Evolutionary conservation across 352 stramenopile species (phyloP).

Genomic region (Phytophthora meadii): DNA sequence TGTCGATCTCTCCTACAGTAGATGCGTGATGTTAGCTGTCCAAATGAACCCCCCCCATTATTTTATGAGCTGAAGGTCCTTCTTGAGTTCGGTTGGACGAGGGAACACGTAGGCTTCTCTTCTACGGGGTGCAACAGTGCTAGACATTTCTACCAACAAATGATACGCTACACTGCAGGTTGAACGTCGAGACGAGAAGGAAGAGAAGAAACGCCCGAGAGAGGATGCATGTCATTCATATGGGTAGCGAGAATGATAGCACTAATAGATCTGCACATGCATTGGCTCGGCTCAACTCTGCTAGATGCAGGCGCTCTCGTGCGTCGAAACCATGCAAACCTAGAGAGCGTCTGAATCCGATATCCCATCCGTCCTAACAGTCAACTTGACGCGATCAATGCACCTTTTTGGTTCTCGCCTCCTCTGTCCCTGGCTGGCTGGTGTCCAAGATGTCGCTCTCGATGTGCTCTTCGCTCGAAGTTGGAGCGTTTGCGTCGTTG

Average conservation of each 20-base stretch:
- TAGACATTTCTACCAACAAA: too few relatives aligned
- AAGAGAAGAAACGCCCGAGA: conserved; percentile 1
- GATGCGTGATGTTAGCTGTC: conserved; percentile 32
- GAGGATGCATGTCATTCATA: conserved; percentile 30
- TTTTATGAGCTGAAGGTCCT: conserved; percentile 31
- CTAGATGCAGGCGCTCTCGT: not conserved
- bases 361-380: not conserved
- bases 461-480: conserved; percentile 6
- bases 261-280: conserved; percentile 22
- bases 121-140: conserved; percentile 8
- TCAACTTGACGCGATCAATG: conserved; percentile 20
- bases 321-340: conserved; percentile 2
- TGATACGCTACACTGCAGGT: not conserved
- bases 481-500: conserved; percentile 2
- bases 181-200: conserved; percentile 1
- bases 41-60: conserved; percentile 28
- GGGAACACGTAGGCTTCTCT: conserved; percentile 2
- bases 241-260: conserved; percentile 23
- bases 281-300: conserved; percentile 10
- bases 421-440: conserved; percentile 12
- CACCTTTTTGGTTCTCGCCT: conserved; percentile 25
- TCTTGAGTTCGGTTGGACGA: not conserved
- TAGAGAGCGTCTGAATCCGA: not conserved
- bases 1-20: conserved; percentile 13
- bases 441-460: not conserved